Evolutionary conservation across 2,329 filamentous ascomycete genomes (phyloP), one percentile per base, ranked within the genome.

Genomic region (Cytospora chrysosperma): DNA sequence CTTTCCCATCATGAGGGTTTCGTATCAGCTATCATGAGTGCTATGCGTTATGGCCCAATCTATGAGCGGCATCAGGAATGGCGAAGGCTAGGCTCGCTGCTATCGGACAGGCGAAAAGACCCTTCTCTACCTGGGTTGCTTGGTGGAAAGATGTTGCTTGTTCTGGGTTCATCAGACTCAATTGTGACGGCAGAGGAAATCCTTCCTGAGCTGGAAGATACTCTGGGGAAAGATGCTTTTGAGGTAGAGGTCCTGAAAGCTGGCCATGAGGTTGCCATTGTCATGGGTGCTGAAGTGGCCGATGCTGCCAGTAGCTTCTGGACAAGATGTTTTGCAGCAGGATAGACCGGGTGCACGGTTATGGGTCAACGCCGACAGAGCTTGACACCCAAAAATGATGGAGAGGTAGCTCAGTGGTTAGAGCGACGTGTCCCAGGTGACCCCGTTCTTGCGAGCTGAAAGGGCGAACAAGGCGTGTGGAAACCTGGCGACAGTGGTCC

Each of bases 221-320:
- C 82, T 17, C 73, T 92, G 26, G 86, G 87, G 3, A 75, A 78
- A 27, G 85, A 88, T 7, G 79, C 72, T 62, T 80, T 88, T 4
- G 79, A 84, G 62, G 80, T 88, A 56, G 77, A 80, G 50, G 75
- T 84, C 27, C 70, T 91, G 19, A 79, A 85, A 27, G 88, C 84
- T 5, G 89, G 88, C 0, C 90, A 93, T 72, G 89, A 92, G 70
- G 77, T 92, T 65, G 87, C 86, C 1, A 86, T 91, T 67, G 84
- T 84, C 15, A 82, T 81, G 62, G 85, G 84, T 3, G 76, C 78
- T 12, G 82, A 86, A 61, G 81, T 91, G 62, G 86, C 85, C 1
- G 73, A 78, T 19, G 67, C 73, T 21, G 72, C 73, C 8, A 70
- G 77, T 21, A 66, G 68, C 30, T 74, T 74, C 49, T 79, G 77